These are phyloP conservation scores for Lipomyces orientalis DNA, from an alignment of 805 yeast species.

Conservation along the genomic window DNA sequence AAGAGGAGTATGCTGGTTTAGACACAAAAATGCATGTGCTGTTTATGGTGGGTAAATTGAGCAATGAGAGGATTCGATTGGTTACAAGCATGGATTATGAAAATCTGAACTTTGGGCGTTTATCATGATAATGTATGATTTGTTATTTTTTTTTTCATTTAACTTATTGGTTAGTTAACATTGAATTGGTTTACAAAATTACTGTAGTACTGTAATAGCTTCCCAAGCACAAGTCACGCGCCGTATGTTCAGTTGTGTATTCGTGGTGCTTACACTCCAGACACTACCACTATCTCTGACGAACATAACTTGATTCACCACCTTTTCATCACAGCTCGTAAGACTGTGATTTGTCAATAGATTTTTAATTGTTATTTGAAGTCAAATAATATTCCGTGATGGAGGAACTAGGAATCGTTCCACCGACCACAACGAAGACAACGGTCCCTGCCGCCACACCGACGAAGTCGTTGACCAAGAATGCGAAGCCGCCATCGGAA, in stretches of 20 bases:
- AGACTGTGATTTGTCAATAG: not conserved
- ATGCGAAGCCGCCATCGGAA: conserved; percentile 4
- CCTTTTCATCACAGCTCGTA: not conserved
- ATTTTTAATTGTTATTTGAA: conserved; percentile 7
- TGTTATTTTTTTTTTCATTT: not conserved
- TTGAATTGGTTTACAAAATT: not conserved
- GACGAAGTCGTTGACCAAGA: conserved; percentile 43
- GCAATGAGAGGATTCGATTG: not conserved
- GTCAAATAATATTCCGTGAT: conserved; percentile 42
- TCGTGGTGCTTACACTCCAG: not conserved
- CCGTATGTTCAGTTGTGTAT: not conserved
- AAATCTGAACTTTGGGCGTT: not conserved
- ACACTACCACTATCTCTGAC: not conserved
- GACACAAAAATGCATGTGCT: not conserved
- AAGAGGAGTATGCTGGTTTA: conserved; percentile 5
- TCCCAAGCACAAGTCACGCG: conserved; percentile 16
- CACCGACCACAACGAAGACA: conserved; percentile 28
- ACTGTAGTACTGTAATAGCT: too few species aligned
- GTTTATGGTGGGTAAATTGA: not conserved
- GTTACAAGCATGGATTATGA: not conserved
- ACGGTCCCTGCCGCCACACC: conserved; percentile 21
- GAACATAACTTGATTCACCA: too few species aligned
- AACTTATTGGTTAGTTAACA: not conserved
- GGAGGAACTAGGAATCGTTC: conserved; percentile 67
- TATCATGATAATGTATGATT: not conserved